A percentile compares a stretch with the other conserved stretches of the same genome.
phyloP scores from a whole-genome alignment of 2,329 filamentous ascomycete genomes.

The Orbilia oligospora region DNA sequence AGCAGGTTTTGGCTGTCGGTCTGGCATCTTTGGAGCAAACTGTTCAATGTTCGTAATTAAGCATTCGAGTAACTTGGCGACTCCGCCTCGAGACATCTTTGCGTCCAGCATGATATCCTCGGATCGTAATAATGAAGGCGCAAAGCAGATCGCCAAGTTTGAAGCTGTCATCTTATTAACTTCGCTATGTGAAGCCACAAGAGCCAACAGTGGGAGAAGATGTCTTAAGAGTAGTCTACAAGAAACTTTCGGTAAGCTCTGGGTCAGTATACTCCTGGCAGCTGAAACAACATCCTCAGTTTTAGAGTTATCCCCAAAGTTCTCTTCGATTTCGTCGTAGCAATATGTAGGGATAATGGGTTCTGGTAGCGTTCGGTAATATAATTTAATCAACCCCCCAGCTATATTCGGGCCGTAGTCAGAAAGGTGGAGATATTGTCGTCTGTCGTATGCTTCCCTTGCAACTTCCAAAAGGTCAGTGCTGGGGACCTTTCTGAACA shows the following conservation, averaged over 20 bases:
- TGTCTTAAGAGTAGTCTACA: conserved; percentile 71
- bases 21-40: conserved; percentile 62
- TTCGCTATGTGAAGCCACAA: conserved; percentile 69
- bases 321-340: conserved; percentile 69
- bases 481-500: conserved; percentile 72
- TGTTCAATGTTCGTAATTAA: conserved; percentile 69
- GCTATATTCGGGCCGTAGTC: conserved; percentile 72
- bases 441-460: conserved; percentile 72
- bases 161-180: conserved; percentile 73
- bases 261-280: conserved; percentile 47
- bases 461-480: conserved; percentile 70
- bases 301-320: conserved; percentile 60
- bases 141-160: conserved; percentile 72
- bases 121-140: conserved; percentile 71
- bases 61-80: conserved; percentile 70
- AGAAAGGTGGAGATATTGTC: conserved; percentile 72
- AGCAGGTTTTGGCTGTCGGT: conserved; percentile 57
- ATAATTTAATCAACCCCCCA: conserved; percentile 72
- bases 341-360: conserved; percentile 71
- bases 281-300: conserved; percentile 65
- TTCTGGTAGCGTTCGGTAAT: conserved; percentile 72
- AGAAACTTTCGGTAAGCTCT: conserved; percentile 67
- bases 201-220: conserved; percentile 71
- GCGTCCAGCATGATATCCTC: conserved; percentile 73
- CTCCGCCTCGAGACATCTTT: conserved; percentile 70